These are phyloP conservation scores for Ploettnerulaceae sp. DNA, from an alignment of 2,329 filamentous ascomycete genomes.

Conservation along the genomic window DNA sequence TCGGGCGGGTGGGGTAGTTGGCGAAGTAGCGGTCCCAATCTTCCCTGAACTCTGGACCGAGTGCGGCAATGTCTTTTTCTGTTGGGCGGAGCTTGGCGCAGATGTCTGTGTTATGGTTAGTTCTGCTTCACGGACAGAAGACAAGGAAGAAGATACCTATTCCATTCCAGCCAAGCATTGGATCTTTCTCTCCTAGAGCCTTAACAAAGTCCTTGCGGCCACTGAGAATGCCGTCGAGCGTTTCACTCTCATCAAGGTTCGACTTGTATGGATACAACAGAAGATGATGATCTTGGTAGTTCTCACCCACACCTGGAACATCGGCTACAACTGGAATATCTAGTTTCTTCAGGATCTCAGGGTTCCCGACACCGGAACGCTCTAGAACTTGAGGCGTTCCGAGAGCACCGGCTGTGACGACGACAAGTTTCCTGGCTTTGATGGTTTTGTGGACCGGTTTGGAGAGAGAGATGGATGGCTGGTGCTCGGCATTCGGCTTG, in stretches of 20 bases:
- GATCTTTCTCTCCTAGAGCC: slow-evolving; percentile 43
- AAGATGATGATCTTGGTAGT: slow-evolving; percentile 54
- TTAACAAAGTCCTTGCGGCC: slow-evolving; percentile 43
- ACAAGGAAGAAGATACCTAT: slow-evolving; percentile 32
- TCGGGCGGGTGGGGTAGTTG: slow-evolving; percentile 25
- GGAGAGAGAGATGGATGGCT: slow-evolving; percentile 32
- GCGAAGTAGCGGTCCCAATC: slow-evolving; percentile 54
- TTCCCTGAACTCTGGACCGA: slow-evolving; percentile 47
- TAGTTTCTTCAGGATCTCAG: slow-evolving; percentile 43
- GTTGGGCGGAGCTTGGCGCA: slow-evolving; percentile 51
- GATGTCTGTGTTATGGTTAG: slow-evolving; percentile 38
- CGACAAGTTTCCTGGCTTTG: slow-evolving; percentile 50
- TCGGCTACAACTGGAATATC: slow-evolving; percentile 44
- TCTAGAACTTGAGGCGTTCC: slow-evolving; percentile 47
- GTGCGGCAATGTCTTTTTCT: slow-evolving; percentile 46
- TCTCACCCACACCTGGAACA: slow-evolving; percentile 48
- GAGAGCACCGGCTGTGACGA: slow-evolving; percentile 39
- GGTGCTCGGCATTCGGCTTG: slow-evolving; percentile 43
- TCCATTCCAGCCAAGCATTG: slow-evolving; percentile 52
- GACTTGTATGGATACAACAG: slow-evolving; percentile 49
- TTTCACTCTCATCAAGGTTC: slow-evolving; percentile 42
- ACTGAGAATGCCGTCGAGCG: slow-evolving; percentile 48
- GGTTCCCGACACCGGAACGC: slow-evolving; percentile 55
- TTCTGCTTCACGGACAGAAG: not conserved
- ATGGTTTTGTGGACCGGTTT: slow-evolving; percentile 36